Percentiles rank a stretch among this genome's conserved stretches.
phyloP scores from a whole-genome alignment of 2,329 filamentous ascomycete genomes.

The Diaporthe sp. region DNA sequence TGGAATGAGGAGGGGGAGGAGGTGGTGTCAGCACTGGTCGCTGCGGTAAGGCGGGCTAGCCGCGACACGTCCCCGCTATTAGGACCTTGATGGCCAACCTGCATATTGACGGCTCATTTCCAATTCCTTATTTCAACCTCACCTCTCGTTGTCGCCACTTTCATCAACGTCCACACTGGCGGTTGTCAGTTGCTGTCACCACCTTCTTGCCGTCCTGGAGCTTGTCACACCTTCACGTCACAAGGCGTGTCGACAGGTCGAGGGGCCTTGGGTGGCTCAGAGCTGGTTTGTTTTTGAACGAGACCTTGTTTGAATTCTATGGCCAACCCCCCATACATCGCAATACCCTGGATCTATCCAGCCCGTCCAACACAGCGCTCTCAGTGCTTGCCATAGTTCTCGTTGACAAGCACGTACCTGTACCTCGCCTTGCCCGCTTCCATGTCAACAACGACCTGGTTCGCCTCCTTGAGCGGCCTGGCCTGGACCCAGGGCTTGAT shows the following conservation, averaged over 20 bases:
- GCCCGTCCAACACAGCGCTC: neutral
- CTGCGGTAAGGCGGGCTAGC: neutral
- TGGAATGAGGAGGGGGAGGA: neutral
- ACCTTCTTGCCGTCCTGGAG: too few species aligned
- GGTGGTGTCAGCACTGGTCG: slow-evolving; percentile 7
- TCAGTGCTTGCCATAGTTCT: slow-evolving; percentile 49
- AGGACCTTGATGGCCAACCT: slow-evolving; percentile 12
- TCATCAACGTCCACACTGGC: neutral
- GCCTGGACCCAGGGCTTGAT: slow-evolving; percentile 69
- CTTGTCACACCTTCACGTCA: neutral
- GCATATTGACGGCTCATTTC: neutral
- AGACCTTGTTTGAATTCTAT: neutral
- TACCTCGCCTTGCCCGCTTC: slow-evolving; percentile 66
- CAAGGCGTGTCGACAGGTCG: neutral
- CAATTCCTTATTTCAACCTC: neutral
- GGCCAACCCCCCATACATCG: neutral
- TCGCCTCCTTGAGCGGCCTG: slow-evolving; percentile 67
- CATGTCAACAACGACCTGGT: slow-evolving; percentile 69
- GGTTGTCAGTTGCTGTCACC: neutral
- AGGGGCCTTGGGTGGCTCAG: neutral
- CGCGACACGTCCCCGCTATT: neutral
- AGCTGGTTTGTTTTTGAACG: neutral
- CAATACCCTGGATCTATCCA: neutral
- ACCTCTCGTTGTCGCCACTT: neutral
- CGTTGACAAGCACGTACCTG: slow-evolving; percentile 62